Base-by-base conservation (phyloP, 768 basidiomycete species). In the Tulasnella sp. region DNA sequence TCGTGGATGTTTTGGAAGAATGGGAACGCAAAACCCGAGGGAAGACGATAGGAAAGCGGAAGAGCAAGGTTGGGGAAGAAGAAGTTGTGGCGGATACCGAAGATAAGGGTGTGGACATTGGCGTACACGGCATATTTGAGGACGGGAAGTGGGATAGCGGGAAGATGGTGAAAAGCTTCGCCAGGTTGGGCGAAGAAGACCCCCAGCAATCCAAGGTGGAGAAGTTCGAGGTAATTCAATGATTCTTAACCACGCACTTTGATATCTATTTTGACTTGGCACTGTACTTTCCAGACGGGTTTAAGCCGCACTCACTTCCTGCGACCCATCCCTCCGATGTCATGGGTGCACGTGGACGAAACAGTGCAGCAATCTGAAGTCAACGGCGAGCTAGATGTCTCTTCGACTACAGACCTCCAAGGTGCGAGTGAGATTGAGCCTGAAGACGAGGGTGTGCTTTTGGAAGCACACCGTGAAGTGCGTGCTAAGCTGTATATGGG, bases 151-250 rank as follows among this genome's bases (percentile, higher is more conserved):
- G 93, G 92, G 95, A 96, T 85, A 88, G 86, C 72, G 85, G 85
- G 80, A 96, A 95, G 88, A 95, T 96, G 95, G 91, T 96, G 75
- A 86, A 88, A 76, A 90, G 89, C 80, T 96, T 95, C 86, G 93
- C 93, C 1, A 88, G 89, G 81, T 86, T 96, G 85, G 90, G 90
- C 7, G 83, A 85, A 6, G 83, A 85, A 20, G 85, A 85, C 9
- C 85, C 86, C 7, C 83, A 84, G 8, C 83, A 87, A 28, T 28
- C 41, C 1, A 31, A 41, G 22, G 69, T 73, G 42, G 79, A 80
- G 24, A 42, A 28, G 41, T 20, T 34, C 50, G 40, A 78, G 50
- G 54, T 75, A 74, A 48, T 31, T n/a, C 18, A 37, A 14, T 37
- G 31, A 18, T 11, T 31, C 16, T 37, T 37, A 14, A 69, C 14